Evolutionary conservation across 345 rosid genomes (phyloP).

Genomic region (Luvunga scandens): DNA sequence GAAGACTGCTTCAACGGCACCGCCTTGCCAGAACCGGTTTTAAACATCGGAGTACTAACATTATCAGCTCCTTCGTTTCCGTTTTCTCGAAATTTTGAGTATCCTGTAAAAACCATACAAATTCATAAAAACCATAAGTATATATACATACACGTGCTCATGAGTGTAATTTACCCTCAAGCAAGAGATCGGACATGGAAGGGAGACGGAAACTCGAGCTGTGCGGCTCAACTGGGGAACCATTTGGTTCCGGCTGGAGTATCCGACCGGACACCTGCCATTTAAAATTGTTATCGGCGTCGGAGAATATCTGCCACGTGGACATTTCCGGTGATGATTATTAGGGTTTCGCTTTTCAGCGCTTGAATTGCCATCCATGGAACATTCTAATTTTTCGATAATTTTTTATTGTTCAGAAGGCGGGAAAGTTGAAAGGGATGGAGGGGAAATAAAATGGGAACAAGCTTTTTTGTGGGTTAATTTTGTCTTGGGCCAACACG

Average conservation of each 20-base stretch:
- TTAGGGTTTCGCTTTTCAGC: neutral
- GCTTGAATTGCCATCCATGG: neutral
- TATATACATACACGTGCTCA: neutral
- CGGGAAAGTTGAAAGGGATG: slow-evolving; percentile 21
- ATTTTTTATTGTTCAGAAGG: slow-evolving; percentile 2
- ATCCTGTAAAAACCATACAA: slow-evolving; percentile 24
- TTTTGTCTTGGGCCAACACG: no score
- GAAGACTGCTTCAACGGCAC: slow-evolving; percentile 64
- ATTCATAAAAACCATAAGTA: neutral
- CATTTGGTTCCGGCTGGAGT: slow-evolving; percentile 15
- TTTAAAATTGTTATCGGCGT: slow-evolving; percentile 42
- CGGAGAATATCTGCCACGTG: slow-evolving; percentile 62
- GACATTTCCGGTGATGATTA: slow-evolving; percentile 47
- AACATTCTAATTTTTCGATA: neutral
- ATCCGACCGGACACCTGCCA: slow-evolving; percentile 58
- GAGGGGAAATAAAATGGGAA: neutral
- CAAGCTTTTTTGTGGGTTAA: neutral
- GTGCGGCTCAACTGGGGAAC: slow-evolving; percentile 18
- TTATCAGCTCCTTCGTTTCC: slow-evolving; percentile 21
- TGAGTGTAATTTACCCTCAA: slow-evolving; percentile 42
- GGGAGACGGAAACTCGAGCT: slow-evolving; percentile 37
- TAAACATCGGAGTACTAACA: slow-evolving; percentile 44
- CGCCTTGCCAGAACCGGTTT: slow-evolving; percentile 61
- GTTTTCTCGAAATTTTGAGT: slow-evolving; percentile 43
- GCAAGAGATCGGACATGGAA: slow-evolving; percentile 68